Evolutionary conservation across 2,329 filamentous ascomycete genomes (phyloP).

Genomic region (Lithohypha guttulata): DNA sequence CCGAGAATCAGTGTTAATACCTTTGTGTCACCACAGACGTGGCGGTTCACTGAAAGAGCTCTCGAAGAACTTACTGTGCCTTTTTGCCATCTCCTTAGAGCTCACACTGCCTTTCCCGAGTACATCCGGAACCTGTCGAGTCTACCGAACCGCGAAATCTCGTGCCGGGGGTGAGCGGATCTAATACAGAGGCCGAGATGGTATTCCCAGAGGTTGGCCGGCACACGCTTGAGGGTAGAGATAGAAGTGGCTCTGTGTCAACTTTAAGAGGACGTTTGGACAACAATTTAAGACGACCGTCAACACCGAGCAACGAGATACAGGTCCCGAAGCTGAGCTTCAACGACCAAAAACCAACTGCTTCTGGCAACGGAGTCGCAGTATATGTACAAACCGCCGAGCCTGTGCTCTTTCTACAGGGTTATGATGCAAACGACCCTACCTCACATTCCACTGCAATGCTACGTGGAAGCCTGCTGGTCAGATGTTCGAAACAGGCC

Average conservation of each 20-base stretch:
- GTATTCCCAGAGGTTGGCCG: conserved; percentile 17
- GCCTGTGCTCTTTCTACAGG: conserved; percentile 39
- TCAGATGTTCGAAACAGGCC: conserved; percentile 75
- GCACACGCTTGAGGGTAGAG: conserved; percentile 20
- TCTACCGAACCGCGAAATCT: no score
- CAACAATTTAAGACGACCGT: conserved; percentile 16
- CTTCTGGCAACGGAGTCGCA: conserved; percentile 38
- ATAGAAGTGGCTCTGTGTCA: conserved; percentile 21
- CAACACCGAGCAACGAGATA: conserved; percentile 21
- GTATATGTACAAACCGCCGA: conserved; percentile 39
- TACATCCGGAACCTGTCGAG: no score
- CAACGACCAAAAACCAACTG: conserved; percentile 37
- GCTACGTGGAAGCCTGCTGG: conserved; percentile 68
- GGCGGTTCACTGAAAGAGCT: no score
- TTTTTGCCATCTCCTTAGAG: no score
- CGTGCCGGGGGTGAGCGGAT: no score
- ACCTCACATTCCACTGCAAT: conserved; percentile 64
- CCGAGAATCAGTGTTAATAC: no score
- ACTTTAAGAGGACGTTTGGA: conserved; percentile 22
- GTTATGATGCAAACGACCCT: conserved; percentile 38
- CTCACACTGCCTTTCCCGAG: no score
- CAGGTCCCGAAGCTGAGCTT: conserved; percentile 27
- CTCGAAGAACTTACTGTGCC: no score
- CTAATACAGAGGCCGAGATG: conserved; percentile 25
- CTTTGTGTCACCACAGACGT: no score